phyloP scores from a whole-genome alignment of 345 rosid genomes.

The Eucalyptus paniculata region DNA sequence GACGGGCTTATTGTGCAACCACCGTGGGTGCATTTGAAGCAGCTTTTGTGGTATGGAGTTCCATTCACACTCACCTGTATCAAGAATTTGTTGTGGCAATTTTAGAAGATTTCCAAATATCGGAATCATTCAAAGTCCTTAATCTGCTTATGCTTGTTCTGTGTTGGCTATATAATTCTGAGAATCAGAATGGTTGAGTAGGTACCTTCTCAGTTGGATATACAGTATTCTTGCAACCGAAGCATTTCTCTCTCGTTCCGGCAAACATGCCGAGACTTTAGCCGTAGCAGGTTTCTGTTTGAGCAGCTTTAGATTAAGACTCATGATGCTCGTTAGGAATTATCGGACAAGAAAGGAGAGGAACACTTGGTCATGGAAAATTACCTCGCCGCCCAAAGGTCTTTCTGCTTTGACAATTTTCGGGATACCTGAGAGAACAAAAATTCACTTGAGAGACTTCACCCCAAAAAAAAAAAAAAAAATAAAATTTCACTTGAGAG shows the following conservation, averaged over 20 bases:
- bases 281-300: slow-evolving; percentile 54
- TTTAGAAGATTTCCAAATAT: not conserved
- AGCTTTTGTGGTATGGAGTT: slow-evolving; percentile 80
- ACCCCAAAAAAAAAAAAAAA: not conserved
- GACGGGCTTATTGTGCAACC: slow-evolving; percentile 87
- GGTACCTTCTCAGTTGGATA: slow-evolving; percentile 87
- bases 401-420: slow-evolving; percentile 72
- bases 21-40: slow-evolving; percentile 96
- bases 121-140: not conserved
- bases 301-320: not conserved
- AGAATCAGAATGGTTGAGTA: not conserved
- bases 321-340: not conserved
- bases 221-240: slow-evolving; percentile 73
- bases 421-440: slow-evolving; percentile 47
- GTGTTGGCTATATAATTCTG: not conserved
- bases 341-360: not conserved
- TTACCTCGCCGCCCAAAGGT: slow-evolving; percentile 60
- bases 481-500: not conserved
- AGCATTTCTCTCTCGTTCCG: slow-evolving; percentile 84
- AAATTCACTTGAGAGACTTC: not conserved
- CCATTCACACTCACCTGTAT: slow-evolving; percentile 84
- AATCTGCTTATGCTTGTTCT: not conserved
- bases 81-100: not conserved
- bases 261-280: slow-evolving; percentile 72
- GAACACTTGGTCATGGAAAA: not conserved